These are phyloP conservation scores for Dovyalis caffra DNA, from an alignment of 345 rosid genomes.

Conservation along the genomic window DNA sequence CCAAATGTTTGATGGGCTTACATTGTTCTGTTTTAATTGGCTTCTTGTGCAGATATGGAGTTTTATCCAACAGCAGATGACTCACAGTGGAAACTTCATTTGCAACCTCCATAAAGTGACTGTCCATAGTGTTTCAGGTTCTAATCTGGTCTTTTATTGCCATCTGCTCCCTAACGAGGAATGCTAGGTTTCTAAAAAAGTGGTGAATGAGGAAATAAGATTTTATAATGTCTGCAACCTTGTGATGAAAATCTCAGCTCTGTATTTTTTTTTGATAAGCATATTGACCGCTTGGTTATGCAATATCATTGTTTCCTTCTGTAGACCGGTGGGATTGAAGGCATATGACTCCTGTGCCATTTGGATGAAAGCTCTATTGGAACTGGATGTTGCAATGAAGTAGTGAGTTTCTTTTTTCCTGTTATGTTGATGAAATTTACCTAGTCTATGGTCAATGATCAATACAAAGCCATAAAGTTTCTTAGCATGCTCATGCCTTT, in stretches of 20 bases:
- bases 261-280: neutral
- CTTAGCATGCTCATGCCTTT: neutral
- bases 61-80: neutral
- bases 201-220: neutral
- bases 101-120: neutral
- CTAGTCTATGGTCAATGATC: neutral
- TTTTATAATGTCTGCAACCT: neutral
- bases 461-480: neutral
- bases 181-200: neutral
- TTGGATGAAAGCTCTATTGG: neutral
- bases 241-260: neutral
- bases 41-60: neutral
- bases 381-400: neutral
- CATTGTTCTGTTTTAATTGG: constrained; percentile 1
- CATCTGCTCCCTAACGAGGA: neutral
- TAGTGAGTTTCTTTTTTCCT: neutral
- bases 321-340: neutral
- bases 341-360: neutral
- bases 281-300: neutral
- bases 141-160: neutral
- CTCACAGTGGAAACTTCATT: neutral
- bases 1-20: neutral
- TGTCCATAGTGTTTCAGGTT: neutral
- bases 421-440: neutral
- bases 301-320: neutral